phyloP scores from a whole-genome alignment of 768 basidiomycete genomes.

The Russula griseocarnosa region DNA sequence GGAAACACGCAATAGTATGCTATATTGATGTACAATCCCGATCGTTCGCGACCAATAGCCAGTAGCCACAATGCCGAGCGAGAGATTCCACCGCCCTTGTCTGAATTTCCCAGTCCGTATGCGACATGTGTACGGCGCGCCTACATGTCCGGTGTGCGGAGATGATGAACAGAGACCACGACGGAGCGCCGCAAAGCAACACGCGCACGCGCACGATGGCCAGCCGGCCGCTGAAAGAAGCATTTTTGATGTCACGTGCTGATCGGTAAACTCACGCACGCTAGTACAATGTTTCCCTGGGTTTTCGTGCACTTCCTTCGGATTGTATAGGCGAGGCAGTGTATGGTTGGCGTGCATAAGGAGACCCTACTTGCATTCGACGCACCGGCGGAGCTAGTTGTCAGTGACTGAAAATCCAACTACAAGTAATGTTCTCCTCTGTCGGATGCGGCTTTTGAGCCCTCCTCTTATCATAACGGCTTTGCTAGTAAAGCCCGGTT shows the following conservation, averaged over 20 bases:
- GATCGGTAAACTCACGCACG: neutral
- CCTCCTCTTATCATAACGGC: too few relatives aligned
- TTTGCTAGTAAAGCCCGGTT: too few relatives aligned
- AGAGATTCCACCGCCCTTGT: neutral
- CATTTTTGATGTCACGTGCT: neutral
- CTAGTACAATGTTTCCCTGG: neutral
- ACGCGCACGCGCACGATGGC: neutral
- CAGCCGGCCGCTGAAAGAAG: neutral
- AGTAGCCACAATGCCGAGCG: neutral
- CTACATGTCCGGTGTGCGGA: neutral
- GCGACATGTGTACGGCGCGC: neutral
- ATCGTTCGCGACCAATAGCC: too few relatives aligned
- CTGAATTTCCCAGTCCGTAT: neutral
- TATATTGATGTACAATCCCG: neutral
- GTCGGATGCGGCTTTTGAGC: too few relatives aligned
- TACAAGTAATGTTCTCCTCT: too few relatives aligned
- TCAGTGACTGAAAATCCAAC: too few relatives aligned
- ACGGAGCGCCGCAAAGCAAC: neutral
- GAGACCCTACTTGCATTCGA: neutral
- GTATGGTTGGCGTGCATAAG: neutral
- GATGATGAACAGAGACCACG: neutral
- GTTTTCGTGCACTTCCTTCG: neutral
- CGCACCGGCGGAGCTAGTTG: constrained; percentile 6
- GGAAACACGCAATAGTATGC: neutral
- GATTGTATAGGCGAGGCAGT: neutral